Evolutionary conservation across 192 early-diverging fungal species (phyloP).

Genomic region (Gryganskiella cystojenkinii): DNA sequence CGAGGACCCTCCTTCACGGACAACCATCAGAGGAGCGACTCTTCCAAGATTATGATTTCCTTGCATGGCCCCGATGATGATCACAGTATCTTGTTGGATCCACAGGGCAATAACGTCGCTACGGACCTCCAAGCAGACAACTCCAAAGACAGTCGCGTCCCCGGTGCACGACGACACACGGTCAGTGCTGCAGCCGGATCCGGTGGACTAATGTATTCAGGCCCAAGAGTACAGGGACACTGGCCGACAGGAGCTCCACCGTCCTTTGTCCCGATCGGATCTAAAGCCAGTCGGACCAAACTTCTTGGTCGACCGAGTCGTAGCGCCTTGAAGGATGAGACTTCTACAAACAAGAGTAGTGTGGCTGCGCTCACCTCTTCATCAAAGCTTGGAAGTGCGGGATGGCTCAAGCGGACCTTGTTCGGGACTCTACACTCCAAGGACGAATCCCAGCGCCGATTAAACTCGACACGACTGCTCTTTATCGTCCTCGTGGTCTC

Average conservation of each 20-base stretch:
- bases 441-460: constrained; percentile 14
- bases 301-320: constrained; percentile 33
- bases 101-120: constrained; percentile 10
- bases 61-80: constrained; percentile 41
- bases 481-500: constrained; percentile 35
- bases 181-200: constrained; percentile 30
- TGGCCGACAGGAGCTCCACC: constrained; percentile 43
- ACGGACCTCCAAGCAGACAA: not conserved
- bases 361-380: too few species aligned
- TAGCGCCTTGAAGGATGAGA: not conserved
- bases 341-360: not conserved
- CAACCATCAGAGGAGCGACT: constrained; percentile 11
- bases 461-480: constrained; percentile 13
- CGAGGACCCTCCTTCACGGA: too few species aligned
- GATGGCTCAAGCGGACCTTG: constrained; percentile 3
- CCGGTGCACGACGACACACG: constrained; percentile 37
- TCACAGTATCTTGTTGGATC: constrained; percentile 30
- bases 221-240: constrained; percentile 17
- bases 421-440: not conserved
- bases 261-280: constrained; percentile 21
- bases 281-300: constrained; percentile 36
- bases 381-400: not conserved
- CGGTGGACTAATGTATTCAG: constrained; percentile 11
- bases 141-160: constrained; percentile 2
- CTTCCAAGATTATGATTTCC: constrained; percentile 36